Evolutionary conservation across 768 basidiomycete species (phyloP), one percentile per base, ranked within the genome.

Genomic region (Crepidotus variabilis): DNA sequence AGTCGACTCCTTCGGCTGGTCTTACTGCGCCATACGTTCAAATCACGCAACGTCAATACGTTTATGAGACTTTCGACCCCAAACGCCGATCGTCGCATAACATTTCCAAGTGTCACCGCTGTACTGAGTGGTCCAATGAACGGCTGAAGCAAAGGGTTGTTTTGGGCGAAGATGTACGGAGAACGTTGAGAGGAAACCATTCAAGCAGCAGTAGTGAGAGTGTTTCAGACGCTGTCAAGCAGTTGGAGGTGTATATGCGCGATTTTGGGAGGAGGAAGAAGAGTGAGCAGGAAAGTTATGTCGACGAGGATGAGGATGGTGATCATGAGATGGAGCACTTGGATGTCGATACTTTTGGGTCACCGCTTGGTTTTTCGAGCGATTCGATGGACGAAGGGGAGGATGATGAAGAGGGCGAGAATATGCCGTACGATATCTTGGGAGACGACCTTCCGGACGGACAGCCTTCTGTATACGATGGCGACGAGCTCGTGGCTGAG

Each of bases 1-100:
- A 28, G 4, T 28, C 28, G 28, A 8, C 28, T 3, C 8, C 28
- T 28, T 28, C 28, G 28, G 8, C 28, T 28, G 28, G 4, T 28
- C 28, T 28, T 8, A 8, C 28, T 28, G 28, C 3, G 8, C 28
- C 28, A 4, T 28, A 28, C 18, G 11, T 43, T 43, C 39, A 14
- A 43, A 14, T 43, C 13, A 18, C 47, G 4, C 3, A 49, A 14
- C 20, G 21, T 14, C 21, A 22, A 43, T 70, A 64, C 14, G 60
- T 64, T 8, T 85, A 86, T 51, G 72, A 75, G 50, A 73, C 74
- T 22, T 82, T 71, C 53, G 68, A 71, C 13, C 68, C 66, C 20
- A 74, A 72, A 0, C 61, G 60, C 4, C 65, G 70, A 45, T 75
- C 72, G 58, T 68, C 73, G 24, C 84, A 85, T 62, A 71, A 78